These are phyloP conservation scores for Metschnikowia henanensis DNA, from an alignment of 805 yeast genomes.

Conservation along the genomic window DNA sequence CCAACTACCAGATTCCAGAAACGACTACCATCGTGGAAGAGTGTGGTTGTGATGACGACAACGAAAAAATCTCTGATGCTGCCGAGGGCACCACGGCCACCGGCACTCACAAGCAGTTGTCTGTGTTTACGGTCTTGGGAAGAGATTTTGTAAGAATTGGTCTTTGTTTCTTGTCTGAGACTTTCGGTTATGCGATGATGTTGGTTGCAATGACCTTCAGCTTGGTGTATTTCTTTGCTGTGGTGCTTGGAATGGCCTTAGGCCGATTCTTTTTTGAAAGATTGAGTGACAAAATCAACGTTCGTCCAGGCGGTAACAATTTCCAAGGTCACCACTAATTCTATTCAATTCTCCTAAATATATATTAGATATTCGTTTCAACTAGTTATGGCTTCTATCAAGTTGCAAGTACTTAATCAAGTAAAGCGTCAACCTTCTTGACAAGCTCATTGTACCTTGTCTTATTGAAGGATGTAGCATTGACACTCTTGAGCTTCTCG, in stretches of 20 bases:
- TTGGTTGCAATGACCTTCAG: slow-evolving; percentile 75
- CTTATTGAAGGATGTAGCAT: slow-evolving; percentile 37
- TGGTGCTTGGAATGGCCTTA: slow-evolving; percentile 64
- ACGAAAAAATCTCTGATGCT: slow-evolving; percentile 5
- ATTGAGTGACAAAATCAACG: slow-evolving; percentile 39
- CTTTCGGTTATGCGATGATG: slow-evolving; percentile 74
- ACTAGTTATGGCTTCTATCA: not conserved
- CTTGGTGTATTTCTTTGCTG: slow-evolving; percentile 69
- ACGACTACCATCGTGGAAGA: slow-evolving; percentile 19
- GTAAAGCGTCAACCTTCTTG: slow-evolving; percentile 23
- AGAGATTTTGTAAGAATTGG: slow-evolving; percentile 58
- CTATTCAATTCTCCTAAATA: not conserved
- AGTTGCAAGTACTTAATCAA: slow-evolving; percentile 2
- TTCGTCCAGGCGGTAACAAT: slow-evolving; percentile 31
- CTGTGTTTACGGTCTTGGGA: slow-evolving; percentile 20
- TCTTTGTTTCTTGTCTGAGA: slow-evolving; percentile 58
- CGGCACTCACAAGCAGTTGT: slow-evolving; percentile 4
- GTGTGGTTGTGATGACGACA: slow-evolving; percentile 20
- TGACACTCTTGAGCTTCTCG: slow-evolving; percentile 41
- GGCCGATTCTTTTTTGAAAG: slow-evolving; percentile 73
- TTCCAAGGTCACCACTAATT: slow-evolving; percentile 13
- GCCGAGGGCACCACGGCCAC: slow-evolving; percentile 8
- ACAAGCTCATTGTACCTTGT: slow-evolving; percentile 39
- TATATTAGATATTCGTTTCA: slow-evolving; percentile 1
- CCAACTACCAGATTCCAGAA: slow-evolving; percentile 22